Conservation (phyloP, 495 filamentous ascomycete genomes). For the Endocarpon pusillum region DNA sequence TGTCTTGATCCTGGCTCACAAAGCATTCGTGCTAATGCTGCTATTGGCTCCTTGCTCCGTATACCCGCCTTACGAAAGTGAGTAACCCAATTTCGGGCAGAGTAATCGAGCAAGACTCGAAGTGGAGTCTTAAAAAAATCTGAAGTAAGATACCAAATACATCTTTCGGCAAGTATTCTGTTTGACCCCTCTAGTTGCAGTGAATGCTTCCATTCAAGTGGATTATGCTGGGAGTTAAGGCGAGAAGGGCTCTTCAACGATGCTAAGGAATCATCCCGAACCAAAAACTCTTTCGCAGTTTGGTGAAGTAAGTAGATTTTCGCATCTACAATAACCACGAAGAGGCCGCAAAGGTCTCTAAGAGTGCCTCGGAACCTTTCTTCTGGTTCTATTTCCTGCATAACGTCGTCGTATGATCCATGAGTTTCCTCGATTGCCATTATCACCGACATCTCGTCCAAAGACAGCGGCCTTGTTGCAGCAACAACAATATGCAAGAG, state of each 20-base stretch:
- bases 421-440: slow-evolving; percentile 14
- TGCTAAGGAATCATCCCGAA: slow-evolving; percentile 5
- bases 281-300: slow-evolving; percentile 24
- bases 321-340: slow-evolving; percentile 18
- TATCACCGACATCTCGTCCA: slow-evolving; percentile 23
- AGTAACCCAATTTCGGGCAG: slow-evolving; percentile 15
- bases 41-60: slow-evolving; percentile 7
- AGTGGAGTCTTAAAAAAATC: slow-evolving; percentile 2
- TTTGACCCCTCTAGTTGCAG: slow-evolving; percentile 13
- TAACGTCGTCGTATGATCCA: slow-evolving; percentile 11
- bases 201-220: slow-evolving; percentile 10
- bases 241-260: neutral
- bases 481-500: slow-evolving; percentile 23
- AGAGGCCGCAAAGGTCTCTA: slow-evolving; percentile 23
- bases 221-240: neutral
- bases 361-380: slow-evolving; percentile 12
- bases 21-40: slow-evolving; percentile 5
- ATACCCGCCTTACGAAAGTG: slow-evolving; percentile 12
- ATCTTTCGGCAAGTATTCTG: slow-evolving; percentile 16
- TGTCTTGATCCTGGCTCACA: slow-evolving; percentile 6
- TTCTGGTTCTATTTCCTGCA: slow-evolving; percentile 12
- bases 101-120: slow-evolving; percentile 16
- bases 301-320: slow-evolving; percentile 27
- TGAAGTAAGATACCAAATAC: slow-evolving; percentile 16
- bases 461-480: slow-evolving; percentile 19